phyloP scores from a whole-genome alignment of 2,329 filamentous ascomycete genomes.

The Claviceps africana region DNA sequence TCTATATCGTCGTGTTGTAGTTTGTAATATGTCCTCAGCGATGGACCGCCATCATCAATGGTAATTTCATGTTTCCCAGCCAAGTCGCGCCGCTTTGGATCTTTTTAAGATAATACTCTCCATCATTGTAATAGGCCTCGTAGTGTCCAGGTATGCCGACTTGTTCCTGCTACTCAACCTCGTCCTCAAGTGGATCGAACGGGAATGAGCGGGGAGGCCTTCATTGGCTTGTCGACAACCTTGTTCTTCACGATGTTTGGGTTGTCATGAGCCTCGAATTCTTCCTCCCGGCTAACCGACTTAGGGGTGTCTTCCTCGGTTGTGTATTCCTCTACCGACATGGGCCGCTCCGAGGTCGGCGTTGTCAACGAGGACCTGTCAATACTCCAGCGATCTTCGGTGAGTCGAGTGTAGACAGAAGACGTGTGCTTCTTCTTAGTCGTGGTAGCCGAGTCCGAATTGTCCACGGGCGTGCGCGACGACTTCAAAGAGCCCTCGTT shows the following conservation, averaged over 20 bases:
- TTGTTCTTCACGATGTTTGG: background rate
- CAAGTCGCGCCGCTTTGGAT: background rate
- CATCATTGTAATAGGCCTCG: slow-evolving; percentile 1
- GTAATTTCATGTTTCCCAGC: background rate
- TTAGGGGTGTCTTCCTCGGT: slow-evolving; percentile 19
- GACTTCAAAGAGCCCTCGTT: slow-evolving; percentile 1
- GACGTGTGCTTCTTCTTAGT: slow-evolving; percentile 22
- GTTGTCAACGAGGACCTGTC: slow-evolving; percentile 25
- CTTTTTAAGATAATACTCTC: background rate
- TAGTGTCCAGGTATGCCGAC: background rate
- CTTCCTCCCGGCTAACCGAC: slow-evolving; percentile 13
- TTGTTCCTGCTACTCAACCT: background rate
- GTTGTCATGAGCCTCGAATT: slow-evolving; percentile 2
- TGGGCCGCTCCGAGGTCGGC: slow-evolving; percentile 23
- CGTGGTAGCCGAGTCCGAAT: slow-evolving; percentile 14
- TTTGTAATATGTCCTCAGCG: background rate
- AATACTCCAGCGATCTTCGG: slow-evolving; percentile 23
- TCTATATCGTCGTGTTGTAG: background rate
- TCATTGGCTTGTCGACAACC: background rate
- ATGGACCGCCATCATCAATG: background rate
- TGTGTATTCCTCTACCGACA: slow-evolving; percentile 18
- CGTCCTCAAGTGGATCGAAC: background rate
- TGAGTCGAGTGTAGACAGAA: slow-evolving; percentile 24
- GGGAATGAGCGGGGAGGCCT: background rate
- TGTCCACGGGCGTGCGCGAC: slow-evolving; percentile 9